Evolutionary conservation across 805 yeast species (phyloP), one percentile per base, ranked within the genome.

Genomic region (Metschnikowia lachancei): DNA sequence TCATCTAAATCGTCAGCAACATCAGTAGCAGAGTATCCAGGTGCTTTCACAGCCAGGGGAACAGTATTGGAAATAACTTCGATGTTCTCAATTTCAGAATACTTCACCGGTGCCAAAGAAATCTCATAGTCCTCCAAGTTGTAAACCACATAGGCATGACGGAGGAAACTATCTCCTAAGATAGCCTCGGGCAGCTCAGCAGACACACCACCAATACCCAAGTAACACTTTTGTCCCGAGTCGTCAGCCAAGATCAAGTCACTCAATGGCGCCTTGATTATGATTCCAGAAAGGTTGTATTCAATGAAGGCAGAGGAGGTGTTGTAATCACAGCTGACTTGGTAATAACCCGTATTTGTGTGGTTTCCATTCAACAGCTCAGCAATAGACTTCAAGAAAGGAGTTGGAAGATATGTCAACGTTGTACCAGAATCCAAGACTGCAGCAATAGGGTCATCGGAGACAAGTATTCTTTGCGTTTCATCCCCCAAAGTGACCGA

Each of bases 91-190:
- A 58, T 61, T 17, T 49, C 53, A 6, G 59, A 44, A 45, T 52
- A 54, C 86, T 41, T 26, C 12, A 26, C 28, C 7, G 28, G 28
- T 8, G 28, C 28, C 11, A 26, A 26, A 26, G 28, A 26, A 12
- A 26, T 26, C 10, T 26, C 28, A 26, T 26, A 26, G 28, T 26
- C 28, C 10, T 26, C 28, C 28, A 82, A 63, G 61, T 85, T 85
- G 62, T 76, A 82, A n/a, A 82, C 87, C 24, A 80, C 73, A 60
- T 82, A 84, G 2, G 82, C 81, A 46, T 78, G 74, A 45, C 86
- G 71, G 51, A 85, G 64, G 58, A 85, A 76, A 34, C 76, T 31
- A 11, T 31, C 34, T 16, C 34, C 34, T 9, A 31, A 31, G 16
- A 17, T 73, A 58, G 83, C 91, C 11, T 17, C 16, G 3, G 31